phyloP scores from a whole-genome alignment of 306 rosid genomes.

The Biancaea sappan region DNA sequence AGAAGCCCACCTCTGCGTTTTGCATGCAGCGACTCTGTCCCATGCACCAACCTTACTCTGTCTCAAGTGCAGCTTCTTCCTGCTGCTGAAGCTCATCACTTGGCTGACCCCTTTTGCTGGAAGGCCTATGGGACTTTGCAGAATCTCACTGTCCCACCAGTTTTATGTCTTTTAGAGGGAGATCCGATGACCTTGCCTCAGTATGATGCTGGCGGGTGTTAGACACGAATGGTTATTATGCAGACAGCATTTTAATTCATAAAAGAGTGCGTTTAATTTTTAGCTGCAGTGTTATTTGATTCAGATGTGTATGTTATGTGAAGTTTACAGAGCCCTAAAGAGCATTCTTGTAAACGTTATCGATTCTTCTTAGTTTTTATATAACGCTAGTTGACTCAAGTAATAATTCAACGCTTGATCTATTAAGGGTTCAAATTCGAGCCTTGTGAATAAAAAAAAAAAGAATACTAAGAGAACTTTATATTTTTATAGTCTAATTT shows the following conservation, averaged over 20 bases:
- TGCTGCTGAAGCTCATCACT: conserved; percentile 29
- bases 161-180: conserved; percentile 50
- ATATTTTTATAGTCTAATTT: no score
- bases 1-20: conserved; percentile 53
- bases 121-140: conserved; percentile 56
- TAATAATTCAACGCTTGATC: no score
- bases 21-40: conserved; percentile 60
- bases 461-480: no score
- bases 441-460: no score
- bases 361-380: not conserved
- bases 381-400: no score
- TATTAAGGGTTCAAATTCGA: no score
- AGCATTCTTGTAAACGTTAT: not conserved
- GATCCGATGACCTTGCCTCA: conserved; percentile 26
- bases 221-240: not conserved
- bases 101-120: conserved; percentile 52
- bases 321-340: no score
- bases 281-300: not conserved
- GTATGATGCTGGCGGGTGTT: conserved; percentile 21
- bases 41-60: conserved; percentile 58
- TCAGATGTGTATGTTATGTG: not conserved
- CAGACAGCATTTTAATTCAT: no score
- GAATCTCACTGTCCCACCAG: conserved; percentile 45
- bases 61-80: conserved; percentile 48
- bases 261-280: not conserved